Percentiles rank a stretch among this genome's conserved stretches.
Evolutionary conservation across 306 rosid genomes (phyloP).

Genomic region (Fragaria iinumae): DNA sequence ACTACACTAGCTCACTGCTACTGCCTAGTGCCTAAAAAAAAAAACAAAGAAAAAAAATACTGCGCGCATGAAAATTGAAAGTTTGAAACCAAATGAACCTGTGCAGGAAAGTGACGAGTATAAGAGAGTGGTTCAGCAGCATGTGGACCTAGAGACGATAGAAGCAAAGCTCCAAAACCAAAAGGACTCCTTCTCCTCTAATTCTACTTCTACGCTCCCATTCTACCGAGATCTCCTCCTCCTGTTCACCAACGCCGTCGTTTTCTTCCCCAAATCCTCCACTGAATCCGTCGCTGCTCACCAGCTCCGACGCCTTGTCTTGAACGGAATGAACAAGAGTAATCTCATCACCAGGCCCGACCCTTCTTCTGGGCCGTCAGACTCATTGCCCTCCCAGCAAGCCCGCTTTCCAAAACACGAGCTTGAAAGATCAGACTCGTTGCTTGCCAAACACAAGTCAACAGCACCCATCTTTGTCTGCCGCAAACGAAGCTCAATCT

Average conservation of each 20-base stretch:
- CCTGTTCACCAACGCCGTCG: constrained; percentile 53
- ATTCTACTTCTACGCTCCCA: constrained; percentile 37
- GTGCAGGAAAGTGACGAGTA: constrained; percentile 56
- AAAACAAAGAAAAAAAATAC: not conserved
- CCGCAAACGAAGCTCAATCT: constrained; percentile 61
- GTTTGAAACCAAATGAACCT: not conserved
- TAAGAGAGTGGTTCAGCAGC: constrained; percentile 52
- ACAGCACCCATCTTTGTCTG: constrained; percentile 71
- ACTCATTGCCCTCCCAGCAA: constrained; percentile 22
- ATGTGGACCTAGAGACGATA: constrained; percentile 58
- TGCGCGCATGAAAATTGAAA: not conserved
- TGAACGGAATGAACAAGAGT: constrained; percentile 41
- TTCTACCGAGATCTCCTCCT: constrained; percentile 67
- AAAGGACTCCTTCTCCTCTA: constrained; percentile 49
- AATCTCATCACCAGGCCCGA: constrained; percentile 24
- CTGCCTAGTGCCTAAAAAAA: not conserved
- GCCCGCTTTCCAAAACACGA: not conserved
- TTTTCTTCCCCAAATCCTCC: constrained; percentile 59
- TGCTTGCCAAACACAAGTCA: constrained; percentile 54
- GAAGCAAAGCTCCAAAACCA: constrained; percentile 43
- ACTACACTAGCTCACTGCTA: not conserved
- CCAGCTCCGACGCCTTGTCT: constrained; percentile 42
- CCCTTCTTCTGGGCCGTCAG: constrained; percentile 31
- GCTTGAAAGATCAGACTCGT: constrained; percentile 43
- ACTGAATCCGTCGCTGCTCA: constrained; percentile 39